phyloP scores from a whole-genome alignment of 108 stramenopile species.

The Skeletonema costatum region DNA sequence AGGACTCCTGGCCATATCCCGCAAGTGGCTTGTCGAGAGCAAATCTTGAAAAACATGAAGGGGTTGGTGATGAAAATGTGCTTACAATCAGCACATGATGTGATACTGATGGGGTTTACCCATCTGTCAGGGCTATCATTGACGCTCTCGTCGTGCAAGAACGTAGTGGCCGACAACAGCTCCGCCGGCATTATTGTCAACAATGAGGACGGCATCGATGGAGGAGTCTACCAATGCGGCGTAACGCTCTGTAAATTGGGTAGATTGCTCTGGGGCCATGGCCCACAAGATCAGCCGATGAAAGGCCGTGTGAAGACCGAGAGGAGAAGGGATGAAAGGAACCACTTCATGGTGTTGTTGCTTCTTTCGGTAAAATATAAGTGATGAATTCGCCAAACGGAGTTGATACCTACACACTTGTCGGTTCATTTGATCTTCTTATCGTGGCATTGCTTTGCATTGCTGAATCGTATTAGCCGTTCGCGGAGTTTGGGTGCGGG shows the following conservation, averaged over 20 bases:
- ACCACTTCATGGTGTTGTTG: constrained; percentile 1
- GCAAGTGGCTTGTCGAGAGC: constrained; percentile 19
- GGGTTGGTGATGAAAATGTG: constrained; percentile 29
- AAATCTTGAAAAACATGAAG: constrained; percentile 22
- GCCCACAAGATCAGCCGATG: constrained; percentile 9
- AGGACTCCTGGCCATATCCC: constrained; percentile 38
- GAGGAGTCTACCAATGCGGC: constrained; percentile 42
- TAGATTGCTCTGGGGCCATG: constrained; percentile 41
- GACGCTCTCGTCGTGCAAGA: constrained; percentile 20
- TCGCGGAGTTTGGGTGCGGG: too few relatives aligned
- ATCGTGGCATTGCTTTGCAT: too few relatives aligned
- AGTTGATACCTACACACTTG: too few relatives aligned
- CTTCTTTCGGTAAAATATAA: background rate
- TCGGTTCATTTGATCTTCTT: too few relatives aligned
- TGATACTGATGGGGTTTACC: constrained; percentile 34
- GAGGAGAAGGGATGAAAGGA: constrained; percentile 26
- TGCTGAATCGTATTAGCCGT: too few relatives aligned
- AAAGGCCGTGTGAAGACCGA: background rate
- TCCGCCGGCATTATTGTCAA: constrained; percentile 37
- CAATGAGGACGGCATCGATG: constrained; percentile 45
- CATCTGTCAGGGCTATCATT: constrained; percentile 11
- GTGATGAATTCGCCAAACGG: too few relatives aligned
- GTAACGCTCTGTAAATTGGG: constrained; percentile 41
- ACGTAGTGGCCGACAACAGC: constrained; percentile 45
- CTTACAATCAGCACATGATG: constrained; percentile 33